Evolutionary conservation across 345 rosid genomes (phyloP), one percentile per base, ranked within the genome.

Genomic region (Arabis hirsuta): DNA sequence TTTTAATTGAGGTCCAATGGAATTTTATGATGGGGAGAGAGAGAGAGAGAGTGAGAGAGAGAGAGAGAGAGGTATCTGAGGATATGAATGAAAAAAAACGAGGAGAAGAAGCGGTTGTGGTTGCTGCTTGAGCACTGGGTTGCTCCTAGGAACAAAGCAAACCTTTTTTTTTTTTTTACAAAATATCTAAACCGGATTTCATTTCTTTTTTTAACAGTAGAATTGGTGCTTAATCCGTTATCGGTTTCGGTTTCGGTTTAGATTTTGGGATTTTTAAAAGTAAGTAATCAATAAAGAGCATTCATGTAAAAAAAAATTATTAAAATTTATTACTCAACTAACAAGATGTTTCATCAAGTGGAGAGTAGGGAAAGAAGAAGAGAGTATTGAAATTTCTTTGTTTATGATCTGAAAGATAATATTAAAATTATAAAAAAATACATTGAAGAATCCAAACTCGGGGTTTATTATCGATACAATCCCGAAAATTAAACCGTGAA

Each of bases 81-180:
- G 73, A 39, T 54, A 67, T 54, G 29, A 67, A 51, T 65, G 69
- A 46, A 47, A 13, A 42, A 42, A 16, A 31, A 16, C 7, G 44
- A n/a, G 38, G 48, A 69, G 69, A 57, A 69, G 74, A 71, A 71
- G 67, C 67, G 74, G 60, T 51, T 71, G 74, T 71, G 74, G 74
- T 71, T 71, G 74, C 67, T 60, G 74, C 67, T 62, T 20, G 50
- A 14, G 24, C 32, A 50, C 74, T 59, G 59, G 51, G 41, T 59
- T 48, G 66, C 41, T 70, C 67, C 32, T 39, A 44, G 74, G 32
- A 60, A 60, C 74, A 60, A 70, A 70, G 66, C 67, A 10, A 48
- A 24, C 0, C 2, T 13, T 19, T 42, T 29, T 27, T 7, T 10
- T 29, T 10, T 2, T 13, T 13, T 12, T 48, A 2, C 13, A 52